Percentiles rank a stretch among this genome's conserved stretches.
Conservation (phyloP, 2,329 filamentous ascomycete species). For the Cytospora chrysosperma region DNA sequence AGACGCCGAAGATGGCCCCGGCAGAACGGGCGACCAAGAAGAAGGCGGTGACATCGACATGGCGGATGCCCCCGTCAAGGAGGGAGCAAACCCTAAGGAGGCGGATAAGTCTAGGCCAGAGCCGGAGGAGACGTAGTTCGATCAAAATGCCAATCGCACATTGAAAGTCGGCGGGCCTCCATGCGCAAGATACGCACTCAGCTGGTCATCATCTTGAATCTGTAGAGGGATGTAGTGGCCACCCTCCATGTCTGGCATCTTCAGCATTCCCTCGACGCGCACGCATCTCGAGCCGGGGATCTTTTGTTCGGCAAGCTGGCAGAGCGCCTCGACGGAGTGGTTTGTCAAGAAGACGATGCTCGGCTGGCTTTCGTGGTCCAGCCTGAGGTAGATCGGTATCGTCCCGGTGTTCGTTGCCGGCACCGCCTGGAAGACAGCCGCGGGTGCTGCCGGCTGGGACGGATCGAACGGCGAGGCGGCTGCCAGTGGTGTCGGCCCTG, state of each 20-base stretch:
- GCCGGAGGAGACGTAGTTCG: background rate
- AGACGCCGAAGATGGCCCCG: background rate
- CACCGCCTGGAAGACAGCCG: constrained; percentile 8
- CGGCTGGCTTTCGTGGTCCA: constrained; percentile 50
- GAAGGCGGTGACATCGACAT: no score
- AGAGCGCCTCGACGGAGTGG: constrained; percentile 60
- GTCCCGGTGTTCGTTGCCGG: constrained; percentile 15
- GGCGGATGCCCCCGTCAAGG: background rate
- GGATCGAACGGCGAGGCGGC: constrained; percentile 27
- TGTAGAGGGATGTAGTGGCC: constrained; percentile 60
- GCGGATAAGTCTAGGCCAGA: background rate
- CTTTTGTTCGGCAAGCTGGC: constrained; percentile 59
- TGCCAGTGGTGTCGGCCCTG: constrained; percentile 28
- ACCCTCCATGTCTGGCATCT: constrained; percentile 41
- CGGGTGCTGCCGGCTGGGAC: background rate
- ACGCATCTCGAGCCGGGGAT: constrained; percentile 59
- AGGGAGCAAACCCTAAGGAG: background rate
- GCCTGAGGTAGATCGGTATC: constrained; percentile 65
- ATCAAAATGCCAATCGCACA: constrained; percentile 33
- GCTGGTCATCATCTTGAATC: constrained; percentile 69
- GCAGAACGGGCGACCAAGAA: background rate
- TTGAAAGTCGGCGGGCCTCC: constrained; percentile 45
- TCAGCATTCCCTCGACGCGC: constrained; percentile 65
- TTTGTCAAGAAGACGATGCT: constrained; percentile 66
- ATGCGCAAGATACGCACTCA: constrained; percentile 70